Base-by-base conservation (phyloP, 805 yeast genomes). In the Candida rishiriensis region DNA sequence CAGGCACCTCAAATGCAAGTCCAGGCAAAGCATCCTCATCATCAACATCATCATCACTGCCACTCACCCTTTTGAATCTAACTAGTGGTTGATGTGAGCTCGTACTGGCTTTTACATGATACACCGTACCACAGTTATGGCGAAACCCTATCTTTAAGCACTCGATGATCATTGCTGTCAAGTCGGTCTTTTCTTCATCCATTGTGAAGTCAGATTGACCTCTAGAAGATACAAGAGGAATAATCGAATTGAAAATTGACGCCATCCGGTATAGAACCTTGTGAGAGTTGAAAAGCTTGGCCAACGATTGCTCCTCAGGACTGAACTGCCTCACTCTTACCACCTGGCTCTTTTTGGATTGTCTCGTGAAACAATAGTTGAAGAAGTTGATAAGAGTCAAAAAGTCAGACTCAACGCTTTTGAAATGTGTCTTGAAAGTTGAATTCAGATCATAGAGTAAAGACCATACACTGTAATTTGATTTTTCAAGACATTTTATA, bases 371-470 rank as follows among this genome's bases (percentile, higher is more conserved):
- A 26, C 47, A 36, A 41, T 36, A 39, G 14, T 47, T 41, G 40
- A 53, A 44, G 38, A 47, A 53, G 42, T 53, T 53, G 38, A 51
- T 40, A 26, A 53, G 38, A 12, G 53, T 51, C 14, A 53, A 3
- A 29, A 53, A 47, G 28, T 53, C 57, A 14, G 50, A 44, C 26
- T 49, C 55, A 10, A 41, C 29, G 28, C 50, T 42, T 39, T 44
- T 43, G 28, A 47, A 47, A 11, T 28, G 10, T 2, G 10, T 15
- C n/a, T 34, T 33, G 40, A 53, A 42, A 7, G 44, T 46, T 3
- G 44, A 17, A 38, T 49, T 49, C 13, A 53, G 37, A 29, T 51
- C 55, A 26, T 48, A 44, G n/a, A 53, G 41, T 16, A 52, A 35
- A 5, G 57, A 53, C 50, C 53, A 50, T 4, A 47, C 38, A 6